Conservation (phyloP, 768 basidiomycete genomes). For the Gloeopeniophorella convolvens region DNA sequence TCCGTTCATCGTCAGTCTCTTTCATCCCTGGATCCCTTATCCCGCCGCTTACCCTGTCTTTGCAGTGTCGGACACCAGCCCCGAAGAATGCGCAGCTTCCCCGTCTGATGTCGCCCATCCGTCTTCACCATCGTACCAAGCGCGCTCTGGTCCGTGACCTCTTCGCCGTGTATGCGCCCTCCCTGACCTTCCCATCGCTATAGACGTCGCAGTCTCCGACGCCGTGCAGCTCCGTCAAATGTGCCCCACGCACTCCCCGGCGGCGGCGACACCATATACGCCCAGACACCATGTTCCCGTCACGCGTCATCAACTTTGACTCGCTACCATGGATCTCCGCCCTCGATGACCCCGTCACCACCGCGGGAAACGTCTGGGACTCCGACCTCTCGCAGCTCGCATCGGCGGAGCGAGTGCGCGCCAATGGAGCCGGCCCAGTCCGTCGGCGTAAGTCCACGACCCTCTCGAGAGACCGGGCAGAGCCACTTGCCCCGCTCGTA, state of each 20-base stretch:
- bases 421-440: slow-evolving; percentile 15
- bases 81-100: slow-evolving; percentile 16
- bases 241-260: slow-evolving; percentile 19
- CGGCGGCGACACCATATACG: slow-evolving; percentile 19
- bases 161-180: not conserved
- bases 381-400: slow-evolving; percentile 21
- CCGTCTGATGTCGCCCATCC: slow-evolving; percentile 20
- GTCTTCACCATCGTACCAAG: slow-evolving; percentile 15
- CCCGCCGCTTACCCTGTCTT: not conserved
- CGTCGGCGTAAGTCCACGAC: slow-evolving; percentile 19
- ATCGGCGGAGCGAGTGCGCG: slow-evolving; percentile 9
- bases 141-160: slow-evolving; percentile 10
- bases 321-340: slow-evolving; percentile 22
- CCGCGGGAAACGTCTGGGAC: slow-evolving; percentile 14
- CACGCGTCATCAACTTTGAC: slow-evolving; percentile 17
- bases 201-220: slow-evolving; percentile 21
- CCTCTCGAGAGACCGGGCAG: slow-evolving; percentile 10
- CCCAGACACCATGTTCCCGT: slow-evolving; percentile 5
- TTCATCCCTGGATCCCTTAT: not conserved
- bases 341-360: slow-evolving; percentile 14
- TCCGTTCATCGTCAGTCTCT: slow-evolving; percentile 20
- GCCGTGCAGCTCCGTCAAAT: slow-evolving; percentile 21
- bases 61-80: slow-evolving; percentile 13
- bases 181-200: not conserved
- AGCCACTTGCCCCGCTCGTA: slow-evolving; percentile 7